Base-by-base conservation (phyloP, 2,329 filamentous ascomycete species). In the Orbilia javanica region DNA sequence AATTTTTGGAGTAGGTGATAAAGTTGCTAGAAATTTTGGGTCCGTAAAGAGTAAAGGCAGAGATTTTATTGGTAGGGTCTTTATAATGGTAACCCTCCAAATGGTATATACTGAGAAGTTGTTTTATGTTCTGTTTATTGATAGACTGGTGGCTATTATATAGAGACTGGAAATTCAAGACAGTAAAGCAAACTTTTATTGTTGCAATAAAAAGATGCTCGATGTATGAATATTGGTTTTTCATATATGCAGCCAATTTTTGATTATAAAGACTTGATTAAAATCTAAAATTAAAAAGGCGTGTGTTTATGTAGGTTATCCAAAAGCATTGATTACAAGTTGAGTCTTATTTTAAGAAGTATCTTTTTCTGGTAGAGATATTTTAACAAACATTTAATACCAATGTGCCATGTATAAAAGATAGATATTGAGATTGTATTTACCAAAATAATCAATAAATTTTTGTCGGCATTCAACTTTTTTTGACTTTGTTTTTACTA, bases 381-480 rank as follows among this genome's bases (percentile, higher is more conserved):
- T 11, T 10, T 36, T 36, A 10, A 4, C 34, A 11, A 10, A 4
- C 8, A 10, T 10, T 36, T 10, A 2, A 10, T 10, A n/a, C n/a
- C n/a, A n/a, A n/a, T n/a, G n/a, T n/a, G n/a, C n/a, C n/a, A 36
- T 36, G 13, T 36, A 36, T 36, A 36, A 4, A 11, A 10, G 34
- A 36, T 36, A 10, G 34, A 31, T 36, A 10, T 36, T 10, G 13
- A 2, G 34, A 2, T 10, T 10, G 34, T 10, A 36, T 11, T 36
- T 36, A 4, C 34, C 8, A 10, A 10, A 10, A 36, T 36, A 36
- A 36, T 10, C 7, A 36, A 36, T 36, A 36, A 68, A 50, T 46
- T 42, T n/a, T 15, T 65, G 42, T 27, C 36, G 65, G 31, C 50
- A 68, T 57, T 68, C 65, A 13, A 53, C 50, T 22, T 11, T 68